Evolutionary conservation across 1,284 basidiomycete species (phyloP).

Genomic region (Fereydounia khargensis): DNA sequence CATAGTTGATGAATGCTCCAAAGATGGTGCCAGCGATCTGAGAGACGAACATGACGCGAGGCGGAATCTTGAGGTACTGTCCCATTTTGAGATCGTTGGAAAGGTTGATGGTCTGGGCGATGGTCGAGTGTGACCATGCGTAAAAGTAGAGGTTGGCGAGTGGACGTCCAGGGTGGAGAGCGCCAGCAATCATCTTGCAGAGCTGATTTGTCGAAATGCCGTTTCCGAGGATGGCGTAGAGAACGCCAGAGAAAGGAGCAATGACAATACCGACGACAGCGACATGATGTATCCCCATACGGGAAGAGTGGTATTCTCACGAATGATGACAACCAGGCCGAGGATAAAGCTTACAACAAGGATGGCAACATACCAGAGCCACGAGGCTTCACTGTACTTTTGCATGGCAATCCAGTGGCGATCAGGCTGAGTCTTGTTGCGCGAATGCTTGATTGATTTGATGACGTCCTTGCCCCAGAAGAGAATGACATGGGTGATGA

Average conservation of each 20-base stretch:
- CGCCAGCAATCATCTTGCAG: slow-evolving; percentile 35
- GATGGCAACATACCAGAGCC: slow-evolving; percentile 50
- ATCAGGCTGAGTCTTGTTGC: slow-evolving; percentile 62
- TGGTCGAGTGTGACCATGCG: slow-evolving; percentile 29
- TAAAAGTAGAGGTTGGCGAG: slow-evolving; percentile 39
- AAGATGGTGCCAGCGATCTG: slow-evolving; percentile 27
- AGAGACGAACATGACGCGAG: slow-evolving; percentile 21
- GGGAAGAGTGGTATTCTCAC: slow-evolving; percentile 37
- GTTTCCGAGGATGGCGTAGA: slow-evolving; percentile 24
- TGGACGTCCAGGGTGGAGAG: slow-evolving; percentile 23
- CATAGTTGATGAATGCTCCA: slow-evolving; percentile 33
- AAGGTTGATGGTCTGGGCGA: slow-evolving; percentile 29
- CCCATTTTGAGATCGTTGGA: slow-evolving; percentile 34
- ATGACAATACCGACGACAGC: slow-evolving; percentile 21
- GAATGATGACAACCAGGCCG: slow-evolving; percentile 22
- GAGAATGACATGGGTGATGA: slow-evolving; percentile 65
- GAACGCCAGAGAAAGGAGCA: slow-evolving; percentile 21
- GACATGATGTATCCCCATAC: slow-evolving; percentile 28
- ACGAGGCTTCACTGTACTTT: slow-evolving; percentile 49
- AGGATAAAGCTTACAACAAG: slow-evolving; percentile 24
- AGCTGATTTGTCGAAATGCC: slow-evolving; percentile 27
- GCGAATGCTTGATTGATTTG: slow-evolving; percentile 62
- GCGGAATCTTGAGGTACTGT: slow-evolving; percentile 46
- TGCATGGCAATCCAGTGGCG: slow-evolving; percentile 61
- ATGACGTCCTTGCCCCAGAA: slow-evolving; percentile 56